phyloP scores from a whole-genome alignment of 257 asterid species.

The Salvia rosmarinus region DNA sequence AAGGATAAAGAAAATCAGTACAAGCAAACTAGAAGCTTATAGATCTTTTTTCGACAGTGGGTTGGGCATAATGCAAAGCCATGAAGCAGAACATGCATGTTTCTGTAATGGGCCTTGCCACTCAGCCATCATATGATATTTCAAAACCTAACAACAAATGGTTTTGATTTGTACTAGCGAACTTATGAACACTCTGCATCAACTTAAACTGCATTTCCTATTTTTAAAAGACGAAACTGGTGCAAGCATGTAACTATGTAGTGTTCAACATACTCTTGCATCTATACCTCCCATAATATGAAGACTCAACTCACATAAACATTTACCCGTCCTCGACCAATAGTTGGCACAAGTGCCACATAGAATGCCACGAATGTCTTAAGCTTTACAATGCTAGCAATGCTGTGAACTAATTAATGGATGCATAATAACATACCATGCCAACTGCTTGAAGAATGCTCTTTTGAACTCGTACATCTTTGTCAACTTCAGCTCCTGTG shows the following conservation, averaged over 20 bases:
- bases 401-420: conserved; percentile 1
- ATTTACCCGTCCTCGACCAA: conserved; percentile 10
- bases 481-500: conserved; percentile 80
- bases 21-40: conserved; percentile 14
- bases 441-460: conserved; percentile 91
- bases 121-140: background rate
- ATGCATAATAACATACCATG: conserved; percentile 56
- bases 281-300: conserved; percentile 29
- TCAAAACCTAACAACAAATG: conserved; percentile 5
- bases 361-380: conserved; percentile 11
- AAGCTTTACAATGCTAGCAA: background rate
- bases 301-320: conserved; percentile 20
- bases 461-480: conserved; percentile 80
- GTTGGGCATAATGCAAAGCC: conserved; percentile 12
- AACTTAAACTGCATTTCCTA: conserved; percentile 10
- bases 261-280: background rate
- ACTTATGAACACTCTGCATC: conserved; percentile 18
- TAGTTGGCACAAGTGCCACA: conserved; percentile 23
- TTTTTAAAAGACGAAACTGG: background rate
- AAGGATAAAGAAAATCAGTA: conserved; percentile 7
- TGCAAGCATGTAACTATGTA: background rate
- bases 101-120: conserved; percentile 19
- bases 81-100: background rate
- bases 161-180: background rate
- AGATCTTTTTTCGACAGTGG: background rate